Base-by-base conservation (phyloP, 2,329 filamentous ascomycete species). In the Epichloe scottii region DNA sequence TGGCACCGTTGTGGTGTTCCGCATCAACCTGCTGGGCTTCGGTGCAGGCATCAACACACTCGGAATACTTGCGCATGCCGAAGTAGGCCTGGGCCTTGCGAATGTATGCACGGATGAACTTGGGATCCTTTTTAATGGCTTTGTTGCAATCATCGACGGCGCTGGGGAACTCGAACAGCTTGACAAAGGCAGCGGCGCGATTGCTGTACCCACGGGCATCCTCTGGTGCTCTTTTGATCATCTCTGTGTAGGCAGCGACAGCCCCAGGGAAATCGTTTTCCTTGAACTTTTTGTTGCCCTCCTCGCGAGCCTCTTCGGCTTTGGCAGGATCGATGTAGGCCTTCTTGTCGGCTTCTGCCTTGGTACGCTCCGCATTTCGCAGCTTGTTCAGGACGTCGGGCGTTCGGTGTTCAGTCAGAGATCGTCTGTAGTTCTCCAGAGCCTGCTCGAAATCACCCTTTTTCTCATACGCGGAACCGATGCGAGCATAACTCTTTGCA, bases 1-100 rank as follows among this genome's bases (percentile, higher is more conserved):
- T 93, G 65, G 88, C 89, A 54, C 85, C 83, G 51, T 71, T 73
- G 69, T 81, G 73, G 63, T 77, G 68, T 59, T 82, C 80, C 53
- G 76, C 77, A 67, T 98, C 93, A 54, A 94, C 79, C 59, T 82
- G 77, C 8, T 77, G 74, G 1, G 94, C 93, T 65, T 89, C 87
- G 39, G 81, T 81, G 72, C 90, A 95, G 7, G 85, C 86, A 64
- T 98, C 93, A 53, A 97, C 75, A 64, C 87, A 94, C 68, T 90
- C 91, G 68, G 85, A 95, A 76, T 95, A 97, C 70, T 98, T 91
- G 68, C 93, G 88, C 93, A 98, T 98, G 61, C 89, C 89, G 59
- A 93, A 89, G 68, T 91, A 88, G 41, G 89, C 89, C 72, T 97
- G 90, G 0, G 90, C 90, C 76, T 96, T 97, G 66, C 93, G 85